Base-by-base conservation (phyloP, 108 stramenopile species). In the Skeletonema potamos region DNA sequence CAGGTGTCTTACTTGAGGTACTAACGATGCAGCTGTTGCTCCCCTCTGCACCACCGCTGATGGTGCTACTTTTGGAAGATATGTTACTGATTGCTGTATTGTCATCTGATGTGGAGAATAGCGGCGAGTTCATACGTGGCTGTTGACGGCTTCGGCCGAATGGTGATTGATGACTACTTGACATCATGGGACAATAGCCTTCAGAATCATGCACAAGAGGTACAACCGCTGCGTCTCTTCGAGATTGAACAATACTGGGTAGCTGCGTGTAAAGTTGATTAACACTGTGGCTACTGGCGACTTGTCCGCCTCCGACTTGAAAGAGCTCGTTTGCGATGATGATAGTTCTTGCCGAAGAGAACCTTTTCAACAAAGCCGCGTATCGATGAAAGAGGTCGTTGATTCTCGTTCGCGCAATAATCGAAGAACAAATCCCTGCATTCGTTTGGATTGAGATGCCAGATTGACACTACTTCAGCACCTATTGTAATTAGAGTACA, bases 1-100 rank as follows among this genome's bases (percentile, higher is more conserved):
- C 39, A n/a, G 39, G 10, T 41, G 15, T 41, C 39, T 41, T 41
- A 15, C 39, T 41, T 3, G 59, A 60, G 65, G 18, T 17, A 43
- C 43, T 30, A 30, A 3, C 39, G 15, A 41, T 7, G 13, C 26
- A 64, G 26, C 17, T 28, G 24, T 9, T 11, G 48, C 28, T 48
- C 18, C 48, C 6, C 6, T 64, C 63, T 43, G 5, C 63, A n/a
- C 24, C 37, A 0, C 54, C 69, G 27, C 59, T 70, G 41, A 39
- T 34, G 0, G 59, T 60, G 10, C 56, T 58, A 26, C 28, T 70
- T 26, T 61, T 60, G 26, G 69, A 70, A 37, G 54, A 55, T 5
- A 57, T 41, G 56, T 32, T 27, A 13, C 68, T 58, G 17, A n/a
- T 69, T 44, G 43, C 17, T 17, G 43, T 44, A 11, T 18, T 44